Conservation (phyloP, 345 rosid genomes). For the Mercurialis annua region DNA sequence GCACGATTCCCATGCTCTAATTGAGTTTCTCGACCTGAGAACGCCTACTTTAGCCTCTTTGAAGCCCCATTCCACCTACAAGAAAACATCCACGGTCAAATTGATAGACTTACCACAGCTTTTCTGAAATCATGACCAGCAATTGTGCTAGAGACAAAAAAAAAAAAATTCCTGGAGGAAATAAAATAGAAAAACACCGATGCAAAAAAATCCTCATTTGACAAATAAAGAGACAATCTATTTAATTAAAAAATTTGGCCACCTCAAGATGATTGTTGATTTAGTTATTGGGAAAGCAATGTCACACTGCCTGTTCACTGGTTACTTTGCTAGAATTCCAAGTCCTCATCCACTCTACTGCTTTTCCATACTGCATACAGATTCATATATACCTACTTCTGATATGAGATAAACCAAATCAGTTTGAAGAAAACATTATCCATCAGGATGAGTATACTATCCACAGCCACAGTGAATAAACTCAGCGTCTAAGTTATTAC, state of each 20-base stretch:
- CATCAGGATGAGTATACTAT: not conserved
- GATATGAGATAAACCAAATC: not conserved
- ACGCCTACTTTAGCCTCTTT: not conserved
- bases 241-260: not conserved
- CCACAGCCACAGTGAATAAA: not conserved
- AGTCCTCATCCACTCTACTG: not conserved
- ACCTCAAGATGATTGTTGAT: not conserved
- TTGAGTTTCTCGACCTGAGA: not conserved
- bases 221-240: not conserved
- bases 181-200: not conserved
- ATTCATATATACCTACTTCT: not conserved
- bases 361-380: not conserved
- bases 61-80: not conserved
- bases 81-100: not conserved
- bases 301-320: constrained; percentile 6
- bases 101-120: too few relatives aligned
- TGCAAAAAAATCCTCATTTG: not conserved
- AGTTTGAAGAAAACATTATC: not conserved
- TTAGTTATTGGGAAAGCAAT: constrained; percentile 3
- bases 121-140: too few relatives aligned
- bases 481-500: not conserved
- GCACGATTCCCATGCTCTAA: not conserved
- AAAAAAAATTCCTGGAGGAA: not conserved
- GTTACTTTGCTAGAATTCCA: not conserved
- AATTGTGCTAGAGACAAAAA: not conserved